A percentile compares a stretch with the other conserved stretches of the same genome.
Evolutionary conservation across 129 eudicot species (phyloP).

Genomic region (Deinandra increscens): DNA sequence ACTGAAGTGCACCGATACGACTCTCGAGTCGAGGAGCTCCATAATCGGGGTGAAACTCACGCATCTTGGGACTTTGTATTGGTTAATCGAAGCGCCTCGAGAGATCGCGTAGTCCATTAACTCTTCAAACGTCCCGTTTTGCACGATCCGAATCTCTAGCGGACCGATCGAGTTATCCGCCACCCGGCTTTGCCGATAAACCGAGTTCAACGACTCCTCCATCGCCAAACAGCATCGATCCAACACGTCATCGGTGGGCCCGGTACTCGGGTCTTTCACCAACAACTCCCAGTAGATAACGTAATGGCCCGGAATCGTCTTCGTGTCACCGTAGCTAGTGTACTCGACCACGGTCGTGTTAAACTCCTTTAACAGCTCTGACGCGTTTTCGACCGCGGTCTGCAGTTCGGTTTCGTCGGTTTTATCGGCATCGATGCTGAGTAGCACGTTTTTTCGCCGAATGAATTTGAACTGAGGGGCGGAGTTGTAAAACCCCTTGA

Average conservation of each 20-base stretch:
- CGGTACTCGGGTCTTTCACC: slow-evolving; percentile 40
- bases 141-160: slow-evolving; percentile 68
- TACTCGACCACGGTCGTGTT: slow-evolving; percentile 65
- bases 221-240: slow-evolving; percentile 58
- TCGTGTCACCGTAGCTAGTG: slow-evolving; percentile 68
- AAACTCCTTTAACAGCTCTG: slow-evolving; percentile 40
- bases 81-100: slow-evolving; percentile 80
- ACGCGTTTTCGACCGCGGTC: slow-evolving; percentile 60
- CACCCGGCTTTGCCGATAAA: slow-evolving; percentile 75
- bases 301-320: slow-evolving; percentile 73
- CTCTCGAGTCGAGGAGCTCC: slow-evolving; percentile 72
- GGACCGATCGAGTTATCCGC: slow-evolving; percentile 79
- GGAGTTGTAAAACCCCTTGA: slow-evolving; percentile 68
- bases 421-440: slow-evolving; percentile 81
- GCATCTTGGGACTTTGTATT: slow-evolving; percentile 82
- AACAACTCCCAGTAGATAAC: slow-evolving; percentile 76
- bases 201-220: slow-evolving; percentile 84
- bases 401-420: slow-evolving; percentile 83
- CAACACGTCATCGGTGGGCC: slow-evolving; percentile 42
- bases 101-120: slow-evolving; percentile 90
- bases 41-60: slow-evolving; percentile 60
- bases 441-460: slow-evolving; percentile 61
- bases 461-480: slow-evolving; percentile 83
- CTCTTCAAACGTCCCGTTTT: slow-evolving; percentile 79
- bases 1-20: slow-evolving; percentile 65